Conservation (phyloP, 768 basidiomycete genomes). For the Sistotremastrum niveocremeum region DNA sequence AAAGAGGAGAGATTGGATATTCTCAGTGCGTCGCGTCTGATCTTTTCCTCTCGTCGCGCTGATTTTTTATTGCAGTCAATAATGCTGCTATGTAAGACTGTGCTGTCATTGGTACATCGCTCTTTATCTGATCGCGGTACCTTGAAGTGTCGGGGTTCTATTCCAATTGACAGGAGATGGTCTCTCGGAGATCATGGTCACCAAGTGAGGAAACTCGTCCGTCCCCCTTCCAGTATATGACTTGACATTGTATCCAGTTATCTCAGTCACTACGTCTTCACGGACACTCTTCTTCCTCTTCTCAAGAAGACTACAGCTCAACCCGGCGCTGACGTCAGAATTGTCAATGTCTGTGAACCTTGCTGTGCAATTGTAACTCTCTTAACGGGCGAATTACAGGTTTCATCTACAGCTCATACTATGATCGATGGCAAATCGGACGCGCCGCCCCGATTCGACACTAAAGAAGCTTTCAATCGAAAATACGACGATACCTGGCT, state of each 20-base stretch:
- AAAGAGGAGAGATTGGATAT: conserved; percentile 42
- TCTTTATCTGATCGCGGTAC: background rate
- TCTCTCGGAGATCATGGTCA: conserved; percentile 23
- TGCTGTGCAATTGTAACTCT: background rate
- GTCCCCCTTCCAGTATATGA: background rate
- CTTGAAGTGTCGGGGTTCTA: background rate
- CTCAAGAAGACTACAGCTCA: conserved; percentile 15
- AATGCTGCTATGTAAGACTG: conserved; percentile 37
- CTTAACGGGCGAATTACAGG: conserved; percentile 7
- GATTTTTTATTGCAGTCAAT: conserved; percentile 26
- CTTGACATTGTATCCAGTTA: conserved; percentile 23
- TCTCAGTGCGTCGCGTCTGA: conserved; percentile 24
- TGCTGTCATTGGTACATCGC: background rate
- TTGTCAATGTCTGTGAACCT: conserved; percentile 14
- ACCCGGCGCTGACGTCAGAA: conserved; percentile 19
- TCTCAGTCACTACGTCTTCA: conserved; percentile 32
- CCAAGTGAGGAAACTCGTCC: conserved; percentile 23
- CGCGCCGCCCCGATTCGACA: conserved; percentile 13
- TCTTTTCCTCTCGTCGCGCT: background rate
- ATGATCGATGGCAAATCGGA: conserved; percentile 7
- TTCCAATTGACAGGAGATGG: conserved; percentile 15
- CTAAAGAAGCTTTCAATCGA: conserved; percentile 20
- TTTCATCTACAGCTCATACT: conserved; percentile 8
- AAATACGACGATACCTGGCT: conserved; percentile 10
- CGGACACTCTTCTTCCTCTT: conserved; percentile 1